These are phyloP conservation scores for Actinomucor elegans DNA, from an alignment of 371 early-diverging fungal genomes.

Conservation along the genomic window DNA sequence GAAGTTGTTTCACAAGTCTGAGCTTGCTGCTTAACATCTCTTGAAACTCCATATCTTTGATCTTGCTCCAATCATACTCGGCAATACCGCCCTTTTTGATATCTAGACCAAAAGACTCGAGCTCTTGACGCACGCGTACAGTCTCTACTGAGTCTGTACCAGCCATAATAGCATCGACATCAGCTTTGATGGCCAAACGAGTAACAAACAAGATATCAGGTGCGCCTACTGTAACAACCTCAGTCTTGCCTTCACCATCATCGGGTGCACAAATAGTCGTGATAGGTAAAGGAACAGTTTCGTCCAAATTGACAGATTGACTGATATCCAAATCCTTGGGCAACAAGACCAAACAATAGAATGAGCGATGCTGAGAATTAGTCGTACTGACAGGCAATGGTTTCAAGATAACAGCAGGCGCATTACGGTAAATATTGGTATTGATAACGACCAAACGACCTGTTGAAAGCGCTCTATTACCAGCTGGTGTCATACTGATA, in stretches of 20 bases:
- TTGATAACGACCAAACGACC: slow-evolving; percentile 80
- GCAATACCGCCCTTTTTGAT: slow-evolving; percentile 38
- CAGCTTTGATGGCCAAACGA: slow-evolving; percentile 39
- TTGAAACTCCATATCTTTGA: slow-evolving; percentile 86
- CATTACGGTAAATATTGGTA: slow-evolving; percentile 65
- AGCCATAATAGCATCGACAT: slow-evolving; percentile 49
- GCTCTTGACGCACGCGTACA: slow-evolving; percentile 44
- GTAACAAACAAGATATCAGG: slow-evolving; percentile 71
- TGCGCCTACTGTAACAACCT: slow-evolving; percentile 55
- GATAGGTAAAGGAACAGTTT: slow-evolving; percentile 61
- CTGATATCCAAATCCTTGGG: slow-evolving; percentile 24
- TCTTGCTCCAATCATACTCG: slow-evolving; percentile 74
- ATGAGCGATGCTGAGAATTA: slow-evolving; percentile 42
- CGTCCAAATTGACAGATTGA: slow-evolving; percentile 22
- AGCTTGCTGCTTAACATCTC: slow-evolving; percentile 56
- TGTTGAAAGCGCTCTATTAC: slow-evolving; percentile 61
- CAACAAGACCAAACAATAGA: slow-evolving; percentile 47
- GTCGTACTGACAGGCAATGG: slow-evolving; percentile 33
- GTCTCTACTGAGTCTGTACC: slow-evolving; percentile 49
- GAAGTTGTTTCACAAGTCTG: slow-evolving; percentile 46
- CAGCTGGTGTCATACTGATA: slow-evolving; percentile 59
- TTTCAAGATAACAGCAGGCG: slow-evolving; percentile 67
- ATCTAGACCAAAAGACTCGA: slow-evolving; percentile 57
- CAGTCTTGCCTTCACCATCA: slow-evolving; percentile 38
- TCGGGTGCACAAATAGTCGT: slow-evolving; percentile 57